phyloP scores from a whole-genome alignment of 129 eudicot species.

The Arctium lappa region DNA sequence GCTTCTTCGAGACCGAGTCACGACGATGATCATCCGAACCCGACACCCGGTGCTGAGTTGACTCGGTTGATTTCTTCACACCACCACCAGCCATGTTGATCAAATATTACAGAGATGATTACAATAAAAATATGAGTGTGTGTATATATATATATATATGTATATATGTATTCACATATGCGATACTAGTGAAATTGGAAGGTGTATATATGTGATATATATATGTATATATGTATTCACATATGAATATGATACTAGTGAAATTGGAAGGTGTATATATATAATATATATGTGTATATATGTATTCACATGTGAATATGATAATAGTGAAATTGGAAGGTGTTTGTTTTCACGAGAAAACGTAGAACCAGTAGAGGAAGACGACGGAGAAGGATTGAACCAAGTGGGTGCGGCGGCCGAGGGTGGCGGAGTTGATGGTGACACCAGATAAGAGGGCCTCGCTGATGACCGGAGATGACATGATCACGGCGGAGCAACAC shows the following conservation, averaged over 20 bases:
- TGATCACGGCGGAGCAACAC: slow-evolving; percentile 26
- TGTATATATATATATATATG: not conserved
- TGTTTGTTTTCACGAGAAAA: slow-evolving; percentile 43
- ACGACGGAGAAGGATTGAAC: slow-evolving; percentile 71
- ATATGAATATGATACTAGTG: not conserved
- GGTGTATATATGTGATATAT: not conserved
- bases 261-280: not conserved
- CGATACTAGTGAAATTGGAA: not conserved
- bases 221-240: not conserved
- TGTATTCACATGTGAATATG: not conserved
- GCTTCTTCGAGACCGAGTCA: slow-evolving; percentile 43
- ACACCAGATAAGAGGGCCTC: slow-evolving; percentile 70
- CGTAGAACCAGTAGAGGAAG: slow-evolving; percentile 89
- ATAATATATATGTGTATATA: not conserved
- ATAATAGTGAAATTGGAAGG: not conserved
- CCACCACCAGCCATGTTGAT: slow-evolving; percentile 34
- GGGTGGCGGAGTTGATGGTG: slow-evolving; percentile 41
- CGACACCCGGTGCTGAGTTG: slow-evolving; percentile 19
- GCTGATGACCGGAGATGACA: slow-evolving; percentile 71
- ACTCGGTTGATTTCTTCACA: slow-evolving; percentile 28
- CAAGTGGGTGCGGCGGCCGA: slow-evolving; percentile 52
- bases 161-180: not conserved
- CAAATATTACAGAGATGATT: not conserved
- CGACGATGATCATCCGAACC: slow-evolving; percentile 26
- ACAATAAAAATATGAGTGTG: not conserved